Percentiles rank a stretch among this genome's conserved stretches.
Conservation (phyloP, 163 green algal species). For the Chlorella variabilis region DNA sequence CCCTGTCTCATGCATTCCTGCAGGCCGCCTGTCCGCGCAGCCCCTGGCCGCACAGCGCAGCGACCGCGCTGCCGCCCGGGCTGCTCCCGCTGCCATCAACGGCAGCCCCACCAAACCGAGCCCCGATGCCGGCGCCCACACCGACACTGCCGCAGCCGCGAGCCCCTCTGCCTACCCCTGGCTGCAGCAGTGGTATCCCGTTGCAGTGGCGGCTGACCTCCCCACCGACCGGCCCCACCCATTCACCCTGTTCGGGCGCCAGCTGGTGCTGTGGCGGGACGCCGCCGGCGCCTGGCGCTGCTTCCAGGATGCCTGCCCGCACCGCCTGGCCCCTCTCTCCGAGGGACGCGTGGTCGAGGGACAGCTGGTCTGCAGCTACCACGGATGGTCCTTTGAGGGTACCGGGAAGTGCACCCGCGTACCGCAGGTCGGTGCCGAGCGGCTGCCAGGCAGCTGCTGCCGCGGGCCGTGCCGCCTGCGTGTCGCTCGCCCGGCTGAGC, state of each 20-base stretch:
- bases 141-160: too few species aligned
- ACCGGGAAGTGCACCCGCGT: slow-evolving; percentile 18
- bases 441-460: too few species aligned
- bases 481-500: too few species aligned
- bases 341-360: slow-evolving; percentile 15
- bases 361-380: slow-evolving; percentile 34
- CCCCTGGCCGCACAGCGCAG: too few species aligned
- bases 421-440: slow-evolving; percentile 13
- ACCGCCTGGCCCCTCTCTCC: slow-evolving; percentile 33
- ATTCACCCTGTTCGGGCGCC: slow-evolving; percentile 21
- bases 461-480: too few species aligned
- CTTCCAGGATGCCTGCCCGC: slow-evolving; percentile 52
- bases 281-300: slow-evolving; percentile 34
- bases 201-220: not conserved
- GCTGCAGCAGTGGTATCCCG: not conserved
- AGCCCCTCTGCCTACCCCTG: not conserved
- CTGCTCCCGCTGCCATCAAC: too few species aligned
- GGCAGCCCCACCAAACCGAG: too few species aligned
- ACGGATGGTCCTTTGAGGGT: slow-evolving; percentile 37
- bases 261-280: slow-evolving; percentile 50
- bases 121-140: too few species aligned
- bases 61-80: too few species aligned
- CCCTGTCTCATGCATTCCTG: too few species aligned
- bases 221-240: slow-evolving; percentile 8
- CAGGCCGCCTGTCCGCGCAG: too few species aligned